Base-by-base conservation (phyloP, 139 green algal species). In the Chlamydomonas incerta region DNA sequence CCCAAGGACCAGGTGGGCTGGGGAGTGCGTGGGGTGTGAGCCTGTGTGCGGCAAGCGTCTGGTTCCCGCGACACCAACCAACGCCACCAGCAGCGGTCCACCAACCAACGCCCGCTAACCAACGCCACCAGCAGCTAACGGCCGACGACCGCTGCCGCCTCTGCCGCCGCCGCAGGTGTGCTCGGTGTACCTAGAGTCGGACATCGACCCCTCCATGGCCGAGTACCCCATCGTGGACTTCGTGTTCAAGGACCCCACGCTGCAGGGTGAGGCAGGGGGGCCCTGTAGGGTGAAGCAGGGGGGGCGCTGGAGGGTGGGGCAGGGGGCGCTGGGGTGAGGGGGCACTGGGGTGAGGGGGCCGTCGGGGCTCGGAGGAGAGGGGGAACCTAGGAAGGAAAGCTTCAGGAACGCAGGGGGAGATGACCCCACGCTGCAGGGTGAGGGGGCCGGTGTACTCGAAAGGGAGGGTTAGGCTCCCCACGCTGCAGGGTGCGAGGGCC, bases 101-200 rank as follows among this genome's bases (percentile, higher is more conserved):
- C 14, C 63, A 3, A 21, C 9, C 8, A 41, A 70, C 63, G 8
- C 28, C 29, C 23, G 11, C 63, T 15, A 70, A 35, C 63, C n/a
- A n/a, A n/a, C n/a, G n/a, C 66, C 31, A 8, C 2, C 31, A 26
- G 8, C 31, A 11, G 11, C 66, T 3, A 31, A 28, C 31, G 9
- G 2, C 66, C 66, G 74, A 81, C 57, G 74, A 57, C 58, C 74
- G 11, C n/a, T n/a, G n/a, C n/a, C n/a, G n/a, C 23, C 50, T 13
- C 35, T 37, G 21, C n/a, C 46, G 1, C 1, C 15, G 1, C n/a
- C 11, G 2, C 57, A 76, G 66, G 68, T 86, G 47, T 86, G 88
- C 80, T 97, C 95, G 0, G 90, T 98, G 55, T 98, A 97, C 82
- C 94, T 98, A 75, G 96, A 98, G 94, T 93, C 97, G 70, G 96